Conservation (phyloP, 148 eudicot genomes). For the Chenopodium quinoa region DNA sequence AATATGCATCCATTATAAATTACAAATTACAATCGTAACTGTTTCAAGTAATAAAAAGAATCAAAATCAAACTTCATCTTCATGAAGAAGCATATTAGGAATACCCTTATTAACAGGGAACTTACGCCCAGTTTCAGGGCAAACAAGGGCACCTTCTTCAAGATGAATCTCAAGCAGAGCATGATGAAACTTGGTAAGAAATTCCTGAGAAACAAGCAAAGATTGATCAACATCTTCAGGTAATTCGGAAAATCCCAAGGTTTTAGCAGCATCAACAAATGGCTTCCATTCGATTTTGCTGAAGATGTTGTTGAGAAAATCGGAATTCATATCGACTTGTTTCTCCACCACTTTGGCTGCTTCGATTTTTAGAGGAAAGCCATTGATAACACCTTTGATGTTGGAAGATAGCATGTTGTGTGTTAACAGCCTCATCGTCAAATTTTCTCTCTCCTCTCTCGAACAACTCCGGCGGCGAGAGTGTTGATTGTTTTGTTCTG, state of each 20-base stretch:
- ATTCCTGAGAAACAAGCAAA: slow-evolving; percentile 24
- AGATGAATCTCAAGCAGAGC: slow-evolving; percentile 79
- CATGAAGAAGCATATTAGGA: slow-evolving; percentile 25
- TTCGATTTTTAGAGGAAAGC: slow-evolving; percentile 74
- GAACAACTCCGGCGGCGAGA: background rate
- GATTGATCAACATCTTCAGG: slow-evolving; percentile 50
- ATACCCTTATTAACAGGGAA: slow-evolving; percentile 32
- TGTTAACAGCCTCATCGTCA: slow-evolving; percentile 72
- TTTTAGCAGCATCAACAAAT: slow-evolving; percentile 58
- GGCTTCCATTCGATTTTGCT: slow-evolving; percentile 69
- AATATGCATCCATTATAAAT: background rate
- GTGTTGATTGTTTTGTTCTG: no score
- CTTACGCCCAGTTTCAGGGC: slow-evolving; percentile 58
- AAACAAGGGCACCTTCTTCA: slow-evolving; percentile 88
- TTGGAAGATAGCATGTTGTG: slow-evolving; percentile 92
- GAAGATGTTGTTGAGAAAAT: slow-evolving; percentile 78
- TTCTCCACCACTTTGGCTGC: slow-evolving; percentile 48
- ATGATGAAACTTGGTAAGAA: slow-evolving; percentile 43
- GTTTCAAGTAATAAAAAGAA: no score
- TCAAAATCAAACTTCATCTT: slow-evolving; percentile 18
- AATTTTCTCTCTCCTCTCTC: background rate
- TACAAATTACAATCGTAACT: no score
- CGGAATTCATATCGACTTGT: slow-evolving; percentile 61
- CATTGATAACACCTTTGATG: slow-evolving; percentile 80
- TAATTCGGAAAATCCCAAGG: slow-evolving; percentile 61